Evolutionary conservation across 306 rosid genomes (phyloP).

Genomic region (Argentina anserina): DNA sequence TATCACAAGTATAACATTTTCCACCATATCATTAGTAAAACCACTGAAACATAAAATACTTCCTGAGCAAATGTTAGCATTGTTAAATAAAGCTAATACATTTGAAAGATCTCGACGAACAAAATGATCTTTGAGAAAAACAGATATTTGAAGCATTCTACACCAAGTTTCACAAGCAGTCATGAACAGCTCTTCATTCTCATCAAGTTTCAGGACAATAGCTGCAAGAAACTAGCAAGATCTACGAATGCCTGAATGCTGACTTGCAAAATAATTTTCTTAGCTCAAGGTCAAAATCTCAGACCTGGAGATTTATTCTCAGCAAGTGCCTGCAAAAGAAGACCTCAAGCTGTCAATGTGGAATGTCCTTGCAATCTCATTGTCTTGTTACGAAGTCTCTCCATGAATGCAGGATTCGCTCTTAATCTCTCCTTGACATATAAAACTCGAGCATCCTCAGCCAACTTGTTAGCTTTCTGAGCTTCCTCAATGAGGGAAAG

Average conservation of each 20-base stretch:
- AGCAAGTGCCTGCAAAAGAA: background rate
- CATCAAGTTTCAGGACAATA: background rate
- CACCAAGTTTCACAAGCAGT: background rate
- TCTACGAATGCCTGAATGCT: background rate
- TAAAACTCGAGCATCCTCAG: slow-evolving; percentile 61
- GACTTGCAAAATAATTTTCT: background rate
- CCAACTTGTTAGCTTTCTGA: slow-evolving; percentile 82
- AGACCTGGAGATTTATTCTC: slow-evolving; percentile 1
- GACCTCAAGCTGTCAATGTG: slow-evolving; percentile 41
- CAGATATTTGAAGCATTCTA: background rate
- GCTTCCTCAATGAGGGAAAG: slow-evolving; percentile 87
- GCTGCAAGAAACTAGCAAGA: background rate
- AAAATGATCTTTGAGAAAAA: background rate
- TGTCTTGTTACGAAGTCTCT: slow-evolving; percentile 65
- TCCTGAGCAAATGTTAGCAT: background rate
- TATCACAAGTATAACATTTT: background rate
- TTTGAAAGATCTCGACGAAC: background rate
- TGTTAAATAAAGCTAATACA: background rate
- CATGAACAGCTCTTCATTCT: background rate
- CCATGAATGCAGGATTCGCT: slow-evolving; percentile 78
- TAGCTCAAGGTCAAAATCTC: background rate
- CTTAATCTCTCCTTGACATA: slow-evolving; percentile 76
- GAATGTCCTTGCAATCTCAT: slow-evolving; percentile 41
- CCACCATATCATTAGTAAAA: background rate
- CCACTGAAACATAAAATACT: background rate